Evolutionary conservation across 2,329 filamentous ascomycete genomes (phyloP), one percentile per base, ranked within the genome.

Genomic region (Lojkania enalia): DNA sequence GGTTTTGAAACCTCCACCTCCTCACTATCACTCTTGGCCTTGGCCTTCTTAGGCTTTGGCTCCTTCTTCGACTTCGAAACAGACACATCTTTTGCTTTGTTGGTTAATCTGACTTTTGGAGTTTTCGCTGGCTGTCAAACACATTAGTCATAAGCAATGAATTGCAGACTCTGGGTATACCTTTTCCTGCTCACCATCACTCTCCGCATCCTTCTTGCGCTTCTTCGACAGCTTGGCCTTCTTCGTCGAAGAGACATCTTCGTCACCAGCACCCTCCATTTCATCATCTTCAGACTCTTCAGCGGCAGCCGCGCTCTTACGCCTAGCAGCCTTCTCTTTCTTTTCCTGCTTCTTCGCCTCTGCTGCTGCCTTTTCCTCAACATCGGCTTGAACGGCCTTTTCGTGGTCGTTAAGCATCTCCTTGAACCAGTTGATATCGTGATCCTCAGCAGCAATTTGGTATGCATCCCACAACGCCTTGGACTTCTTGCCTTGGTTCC

Each of bases 371-470:
- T 84, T 78, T 55, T 85, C 86, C 54, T 85, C 81, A 30, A 78
- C 75, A 46, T 82, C 79, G 52, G 77, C 72, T 49, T 77, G 70
- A 43, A 82, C 52, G 12, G 80, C 80, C 46, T 77, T 71, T 52
- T 84, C 75, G 58, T 83, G 82, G 20, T 78, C 74, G 13, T 67
- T 63, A 35, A 97, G 79, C 51, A 96, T 77, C 11, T 83, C 79
- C 75, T 96, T 96, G 79, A 91, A 97, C 71, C 88, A 82, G 3
- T 86, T 77, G 23, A 99, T 75, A 43, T 87, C 81, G 60, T 96
- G 82, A 41, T 84, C 80, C 66, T 96, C 85, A 12, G 86, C 79
- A 9, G 91, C 92, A 47, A 96, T 80, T 51, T 84, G 72, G 72
- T 91, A 95, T 1, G 94, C 94, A 32, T 82, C 79, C 65, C 87